Evolutionary conservation across 768 basidiomycete species (phyloP).

Genomic region (Pholiota molesta): DNA sequence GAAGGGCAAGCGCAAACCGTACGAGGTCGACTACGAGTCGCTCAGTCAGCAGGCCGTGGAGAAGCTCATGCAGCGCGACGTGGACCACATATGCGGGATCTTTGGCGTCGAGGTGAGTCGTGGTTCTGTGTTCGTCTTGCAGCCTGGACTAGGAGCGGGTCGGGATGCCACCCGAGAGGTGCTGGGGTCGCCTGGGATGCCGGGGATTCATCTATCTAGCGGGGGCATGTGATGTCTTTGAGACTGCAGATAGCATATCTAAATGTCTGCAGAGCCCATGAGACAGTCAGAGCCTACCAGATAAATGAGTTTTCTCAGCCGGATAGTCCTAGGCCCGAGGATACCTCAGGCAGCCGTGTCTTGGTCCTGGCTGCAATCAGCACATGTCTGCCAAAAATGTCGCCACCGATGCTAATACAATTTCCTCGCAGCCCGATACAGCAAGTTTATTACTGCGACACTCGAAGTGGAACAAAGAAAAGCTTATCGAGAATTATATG

Average conservation of each 20-base stretch:
- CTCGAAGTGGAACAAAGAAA: constrained; percentile 95
- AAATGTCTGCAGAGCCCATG: background rate
- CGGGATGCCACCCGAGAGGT: background rate
- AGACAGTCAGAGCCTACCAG: too few relatives aligned
- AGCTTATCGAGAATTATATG: constrained; percentile 96
- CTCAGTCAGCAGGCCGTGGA: constrained; percentile 75
- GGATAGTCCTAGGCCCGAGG: background rate
- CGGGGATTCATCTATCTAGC: background rate
- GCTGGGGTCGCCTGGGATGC: too few relatives aligned
- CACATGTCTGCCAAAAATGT: background rate
- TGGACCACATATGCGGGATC: constrained; percentile 87
- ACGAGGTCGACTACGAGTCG: constrained; percentile 85
- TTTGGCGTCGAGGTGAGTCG: constrained; percentile 87
- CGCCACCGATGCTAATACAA: background rate
- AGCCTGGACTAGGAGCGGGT: background rate
- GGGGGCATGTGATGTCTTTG: constrained; percentile 4
- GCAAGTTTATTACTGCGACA: constrained; percentile 82
- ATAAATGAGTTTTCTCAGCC: background rate
- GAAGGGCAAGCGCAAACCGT: constrained; percentile 66
- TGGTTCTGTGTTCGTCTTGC: background rate
- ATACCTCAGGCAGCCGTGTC: background rate
- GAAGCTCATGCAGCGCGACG: constrained; percentile 74
- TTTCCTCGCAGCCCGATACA: constrained; percentile 53
- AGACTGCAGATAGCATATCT: background rate
- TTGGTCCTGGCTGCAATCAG: constrained; percentile 6